Base-by-base conservation (phyloP, 352 stramenopile genomes). In the Pythium insidiosum region DNA sequence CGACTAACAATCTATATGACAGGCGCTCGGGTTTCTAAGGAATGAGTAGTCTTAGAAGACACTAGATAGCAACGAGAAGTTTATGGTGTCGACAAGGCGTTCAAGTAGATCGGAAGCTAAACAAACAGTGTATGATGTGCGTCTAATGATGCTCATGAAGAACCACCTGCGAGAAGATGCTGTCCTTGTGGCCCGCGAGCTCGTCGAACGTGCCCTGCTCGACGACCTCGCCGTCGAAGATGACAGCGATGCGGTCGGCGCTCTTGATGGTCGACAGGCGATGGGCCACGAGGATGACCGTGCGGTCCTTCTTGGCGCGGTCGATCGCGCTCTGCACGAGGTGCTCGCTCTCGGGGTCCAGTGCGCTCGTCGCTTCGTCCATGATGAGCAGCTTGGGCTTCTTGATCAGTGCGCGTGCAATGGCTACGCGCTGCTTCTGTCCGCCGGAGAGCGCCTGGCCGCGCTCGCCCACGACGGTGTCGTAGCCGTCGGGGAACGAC, bases 281-380 rank as follows among this genome's bases (percentile, higher is more conserved):
- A 60, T 99, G 97, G 12, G 97, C 96, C 56, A 99, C 97, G 13
- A 98, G 72, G 31, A 99, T 69, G 26, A 96, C 88, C 0, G 96
- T 99, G n/a, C 94, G 75, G 34, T 86, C 74, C 31, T 70, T 63
- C 53, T 93, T 88, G 54, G 76, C 66, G 34, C 73, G 69, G 55
- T 84, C 59, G 9, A 91, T 63, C 5, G 80, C 75, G n/a, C 82
- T 76, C 50, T 92, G 79, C 34, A 92, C 79, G 13, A 88, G 61
- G 38, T 63, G 64, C 39, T 91, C 79, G 52, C 76, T 90, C 36
- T 86, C 74, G 0, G 70, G 70, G 44, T 90, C 77, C 43, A 89
- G 36, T n/a, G 74, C 76, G n/a, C n/a, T n/a, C n/a, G n/a, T n/a
- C n/a, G n/a, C n/a, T n/a, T n/a, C n/a, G n/a, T n/a, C n/a, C n/a